phyloP scores from a whole-genome alignment of 2,329 filamentous ascomycete genomes.

The Aspergillus brunneoviolaceus region DNA sequence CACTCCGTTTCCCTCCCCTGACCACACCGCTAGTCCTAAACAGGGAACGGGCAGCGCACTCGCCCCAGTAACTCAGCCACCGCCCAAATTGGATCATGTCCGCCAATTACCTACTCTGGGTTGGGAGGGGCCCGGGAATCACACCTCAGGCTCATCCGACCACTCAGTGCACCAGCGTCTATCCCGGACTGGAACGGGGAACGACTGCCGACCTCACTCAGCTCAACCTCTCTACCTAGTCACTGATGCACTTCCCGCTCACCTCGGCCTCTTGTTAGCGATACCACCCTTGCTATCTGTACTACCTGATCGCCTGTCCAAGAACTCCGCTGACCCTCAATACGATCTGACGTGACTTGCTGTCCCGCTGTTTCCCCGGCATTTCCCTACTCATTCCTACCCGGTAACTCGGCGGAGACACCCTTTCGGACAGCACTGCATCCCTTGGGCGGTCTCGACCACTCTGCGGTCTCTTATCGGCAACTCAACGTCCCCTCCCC shows the following conservation, averaged over 20 bases:
- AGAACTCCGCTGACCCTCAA: neutral
- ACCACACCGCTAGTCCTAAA: neutral
- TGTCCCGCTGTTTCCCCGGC: slow-evolving; percentile 2
- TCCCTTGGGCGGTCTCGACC: slow-evolving; percentile 15
- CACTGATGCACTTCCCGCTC: neutral
- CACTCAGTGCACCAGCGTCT: neutral
- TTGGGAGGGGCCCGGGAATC: neutral
- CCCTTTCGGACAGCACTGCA: slow-evolving; percentile 3
- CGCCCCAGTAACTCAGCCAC: slow-evolving; percentile 11
- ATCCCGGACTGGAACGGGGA: neutral
- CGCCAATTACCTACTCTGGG: neutral
- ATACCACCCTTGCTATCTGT: neutral
- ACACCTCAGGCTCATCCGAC: slow-evolving; percentile 8
- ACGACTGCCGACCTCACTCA: neutral
- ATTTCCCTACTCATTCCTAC: slow-evolving; percentile 5
- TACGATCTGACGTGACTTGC: neutral
- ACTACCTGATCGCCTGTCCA: neutral
- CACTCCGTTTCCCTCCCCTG: neutral
- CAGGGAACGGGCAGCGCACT: neutral
- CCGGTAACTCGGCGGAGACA: slow-evolving; percentile 15
- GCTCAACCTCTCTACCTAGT: neutral
- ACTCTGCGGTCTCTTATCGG: slow-evolving; percentile 3
- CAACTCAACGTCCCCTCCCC: slow-evolving; percentile 6
- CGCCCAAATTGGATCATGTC: slow-evolving; percentile 4
- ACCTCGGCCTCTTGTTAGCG: neutral